A percentile compares a stretch with the other conserved stretches of the same genome.
Conservation (phyloP, 2,329 filamentous ascomycete genomes). For the Penicillium paneum region DNA sequence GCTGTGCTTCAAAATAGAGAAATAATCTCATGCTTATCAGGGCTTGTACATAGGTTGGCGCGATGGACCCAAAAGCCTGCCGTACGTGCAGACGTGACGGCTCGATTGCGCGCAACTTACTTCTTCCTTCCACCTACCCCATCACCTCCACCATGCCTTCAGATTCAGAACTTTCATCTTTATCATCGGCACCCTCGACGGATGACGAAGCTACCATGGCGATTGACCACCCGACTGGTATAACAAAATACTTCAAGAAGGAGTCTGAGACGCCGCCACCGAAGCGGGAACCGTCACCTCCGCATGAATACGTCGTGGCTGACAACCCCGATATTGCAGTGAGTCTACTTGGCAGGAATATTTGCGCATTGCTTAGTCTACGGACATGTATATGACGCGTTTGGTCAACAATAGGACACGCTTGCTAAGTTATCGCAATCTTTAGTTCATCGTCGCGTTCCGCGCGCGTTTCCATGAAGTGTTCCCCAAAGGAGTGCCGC, state of each 20-base stretch:
- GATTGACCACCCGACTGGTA: constrained; percentile 41
- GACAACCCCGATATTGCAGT: constrained; percentile 92
- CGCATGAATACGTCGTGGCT: constrained; percentile 83
- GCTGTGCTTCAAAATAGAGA: too few relatives aligned
- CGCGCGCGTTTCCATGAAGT: constrained; percentile 86
- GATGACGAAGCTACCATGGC: constrained; percentile 54
- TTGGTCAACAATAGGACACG: constrained; percentile 28
- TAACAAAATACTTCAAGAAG: constrained; percentile 50
- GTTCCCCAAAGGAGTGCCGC: constrained; percentile 80
- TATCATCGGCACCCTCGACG: constrained; percentile 58
- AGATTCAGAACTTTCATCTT: constrained; percentile 56
- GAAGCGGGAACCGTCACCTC: constrained; percentile 81
- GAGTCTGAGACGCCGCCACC: constrained; percentile 58
- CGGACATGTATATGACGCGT: constrained; percentile 26
- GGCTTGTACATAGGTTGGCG: too few relatives aligned
- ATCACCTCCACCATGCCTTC: constrained; percentile 44
- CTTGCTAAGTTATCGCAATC: constrained; percentile 35
- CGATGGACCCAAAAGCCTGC: too few relatives aligned
- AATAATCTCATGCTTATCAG: too few relatives aligned
- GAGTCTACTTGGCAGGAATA: constrained; percentile 46
- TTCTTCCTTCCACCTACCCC: constrained; percentile 26
- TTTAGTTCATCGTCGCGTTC: constrained; percentile 96
- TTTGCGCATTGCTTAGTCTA: constrained; percentile 36
- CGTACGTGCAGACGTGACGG: constrained; percentile 17
- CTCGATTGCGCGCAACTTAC: constrained; percentile 22